Percentiles rank a stretch among this genome's conserved stretches.
Conservation (phyloP, 768 basidiomycete species). For the Boletales sp. region DNA sequence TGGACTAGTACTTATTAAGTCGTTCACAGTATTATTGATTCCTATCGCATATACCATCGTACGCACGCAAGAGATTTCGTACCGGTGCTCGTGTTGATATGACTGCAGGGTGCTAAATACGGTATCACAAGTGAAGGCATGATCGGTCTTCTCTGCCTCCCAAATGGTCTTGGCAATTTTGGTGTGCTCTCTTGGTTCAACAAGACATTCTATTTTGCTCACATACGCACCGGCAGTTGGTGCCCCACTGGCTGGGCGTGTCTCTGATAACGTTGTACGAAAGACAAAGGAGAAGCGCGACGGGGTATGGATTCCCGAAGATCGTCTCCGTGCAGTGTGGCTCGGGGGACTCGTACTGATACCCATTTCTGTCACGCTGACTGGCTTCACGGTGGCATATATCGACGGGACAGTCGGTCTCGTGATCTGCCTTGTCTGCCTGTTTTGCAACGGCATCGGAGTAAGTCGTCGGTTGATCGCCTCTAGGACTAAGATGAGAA, state of each 20-base stretch:
- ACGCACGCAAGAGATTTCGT: constrained; percentile 13
- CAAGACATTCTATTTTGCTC: neutral
- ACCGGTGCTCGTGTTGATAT: neutral
- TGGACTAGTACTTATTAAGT: neutral
- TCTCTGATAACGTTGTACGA: constrained; percentile 56
- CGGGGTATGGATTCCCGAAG: constrained; percentile 66
- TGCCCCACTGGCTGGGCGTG: constrained; percentile 52
- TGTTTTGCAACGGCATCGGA: constrained; percentile 66
- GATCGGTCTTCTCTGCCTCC: constrained; percentile 24
- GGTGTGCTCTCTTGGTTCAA: constrained; percentile 4
- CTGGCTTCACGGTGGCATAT: constrained; percentile 50
- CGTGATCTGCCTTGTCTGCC: constrained; percentile 45
- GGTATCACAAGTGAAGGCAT: constrained; percentile 20
- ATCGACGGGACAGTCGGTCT: constrained; percentile 50
- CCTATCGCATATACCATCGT: constrained; percentile 69
- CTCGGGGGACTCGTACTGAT: constrained; percentile 45
- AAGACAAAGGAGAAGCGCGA: constrained; percentile 45
- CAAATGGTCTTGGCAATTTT: constrained; percentile 25
- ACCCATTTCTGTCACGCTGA: constrained; percentile 48
- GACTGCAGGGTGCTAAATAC: constrained; percentile 44
- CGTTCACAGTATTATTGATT: constrained; percentile 39
- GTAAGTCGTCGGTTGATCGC: constrained; percentile 33
- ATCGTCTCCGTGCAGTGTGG: constrained; percentile 54
- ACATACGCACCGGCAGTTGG: constrained; percentile 40
- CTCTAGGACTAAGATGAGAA: neutral